Evolutionary conservation across 78 protist species (phyloP), one percentile per base, ranked within the genome.

Genomic region (Trichosphaerium sp.): DNA sequence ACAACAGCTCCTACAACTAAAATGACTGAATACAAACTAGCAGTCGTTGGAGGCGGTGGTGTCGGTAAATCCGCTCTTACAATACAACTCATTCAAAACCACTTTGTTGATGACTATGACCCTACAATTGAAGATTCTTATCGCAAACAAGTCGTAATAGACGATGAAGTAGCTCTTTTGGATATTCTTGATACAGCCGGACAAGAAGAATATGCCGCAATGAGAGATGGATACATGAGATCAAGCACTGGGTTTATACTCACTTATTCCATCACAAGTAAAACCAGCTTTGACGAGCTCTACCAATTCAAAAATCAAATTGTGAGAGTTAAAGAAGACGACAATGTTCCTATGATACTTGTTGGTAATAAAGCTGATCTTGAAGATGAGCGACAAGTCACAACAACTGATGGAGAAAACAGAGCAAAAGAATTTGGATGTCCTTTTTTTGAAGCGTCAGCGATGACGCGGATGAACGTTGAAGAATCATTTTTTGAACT

Each of bases 281-380:
- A n/a, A n/a, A n/a, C n/a, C n/a, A n/a, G n/a, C n/a, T 87, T 84
- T 44, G 78, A 83, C 5, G 87, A 79, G 31, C 78, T 80, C 11
- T 1, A 11, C 41, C 35, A 34, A n/a, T 69, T 90, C 35, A 58
- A 42, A 11, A 75, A 88, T 31, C 88, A 90, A 55, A 76, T 87
- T 32, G 74, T 69, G 43, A 77, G 91, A 3, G 90, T 87, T 4
- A 88, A 84, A 28, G 92, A 93, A 37, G 26, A 47, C 1, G 80
- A 72, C 49, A 43, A 23, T 14, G 35, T 65, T 7, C 94, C 97
- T 32, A 65, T 84, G 31, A 81, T 92, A 29, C n/a, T 88, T 3
- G 84, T 80, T 32, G 96, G 92, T 18, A 92, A 92, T 80, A 92
- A 92, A 43, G 34, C 62, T 41, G 97, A 92, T 69, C 38, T 86